Conservation (phyloP, 139 green algal species). For the Marvania coccoides region DNA sequence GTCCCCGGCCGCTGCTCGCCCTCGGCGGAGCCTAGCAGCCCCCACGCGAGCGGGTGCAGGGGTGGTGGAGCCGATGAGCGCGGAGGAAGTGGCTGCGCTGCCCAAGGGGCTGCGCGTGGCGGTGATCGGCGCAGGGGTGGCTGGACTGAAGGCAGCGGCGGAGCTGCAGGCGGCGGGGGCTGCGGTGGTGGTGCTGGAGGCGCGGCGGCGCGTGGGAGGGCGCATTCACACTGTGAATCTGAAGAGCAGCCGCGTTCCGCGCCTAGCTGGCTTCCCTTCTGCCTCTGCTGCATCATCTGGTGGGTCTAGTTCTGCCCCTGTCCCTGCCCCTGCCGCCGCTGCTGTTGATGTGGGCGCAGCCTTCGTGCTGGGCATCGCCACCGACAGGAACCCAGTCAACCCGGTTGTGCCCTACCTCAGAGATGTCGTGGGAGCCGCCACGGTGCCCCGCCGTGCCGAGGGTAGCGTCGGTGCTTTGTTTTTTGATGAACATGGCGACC, state of each 20-base stretch:
- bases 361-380: slow-evolving; percentile 15
- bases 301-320: not conserved
- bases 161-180: slow-evolving; percentile 17
- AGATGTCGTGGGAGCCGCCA: slow-evolving; percentile 12
- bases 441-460: slow-evolving; percentile 9
- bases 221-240: slow-evolving; percentile 16
- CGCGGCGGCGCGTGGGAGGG: slow-evolving; percentile 19
- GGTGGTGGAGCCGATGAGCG: not conserved
- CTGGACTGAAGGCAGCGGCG: slow-evolving; percentile 17
- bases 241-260: not conserved
- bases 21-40: too few relatives aligned
- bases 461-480: not conserved
- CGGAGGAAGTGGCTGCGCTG: not conserved
- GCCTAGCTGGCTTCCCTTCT: too few relatives aligned
- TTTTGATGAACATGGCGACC: slow-evolving; percentile 3
- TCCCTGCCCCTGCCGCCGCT: not conserved
- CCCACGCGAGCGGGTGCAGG: not conserved
- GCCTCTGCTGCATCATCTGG: too few relatives aligned
- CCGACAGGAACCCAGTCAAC: slow-evolving; percentile 17
- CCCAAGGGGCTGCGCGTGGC: slow-evolving; percentile 13
- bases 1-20: too few relatives aligned
- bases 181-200: slow-evolving; percentile 20
- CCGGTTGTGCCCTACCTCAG: slow-evolving; percentile 3
- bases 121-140: slow-evolving; percentile 20
- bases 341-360: slow-evolving; percentile 19